phyloP scores from a whole-genome alignment of 192 early-diverging fungal genomes.

The Umbelopsis sp. region DNA sequence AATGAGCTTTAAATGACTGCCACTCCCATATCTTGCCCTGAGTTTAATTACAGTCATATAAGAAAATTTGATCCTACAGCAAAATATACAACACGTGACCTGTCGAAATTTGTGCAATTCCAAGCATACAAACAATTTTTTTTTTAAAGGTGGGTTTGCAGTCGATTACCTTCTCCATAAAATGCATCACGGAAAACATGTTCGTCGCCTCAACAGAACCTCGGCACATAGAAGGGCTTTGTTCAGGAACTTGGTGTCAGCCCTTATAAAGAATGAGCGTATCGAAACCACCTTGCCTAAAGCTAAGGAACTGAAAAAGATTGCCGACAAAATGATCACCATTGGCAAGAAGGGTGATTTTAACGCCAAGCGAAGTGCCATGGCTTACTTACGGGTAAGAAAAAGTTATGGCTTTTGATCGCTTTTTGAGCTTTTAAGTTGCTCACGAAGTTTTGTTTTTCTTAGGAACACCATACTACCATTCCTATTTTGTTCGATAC shows the following conservation, averaged over 20 bases:
- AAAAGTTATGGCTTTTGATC: too few species aligned
- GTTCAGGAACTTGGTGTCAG: conserved; percentile 82
- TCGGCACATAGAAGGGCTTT: conserved; percentile 73
- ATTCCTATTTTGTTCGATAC: conserved; percentile 83
- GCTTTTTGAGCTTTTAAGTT: neutral
- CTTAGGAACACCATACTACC: conserved; percentile 66
- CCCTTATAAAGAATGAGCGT: conserved; percentile 85
- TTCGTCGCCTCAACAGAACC: conserved; percentile 64
- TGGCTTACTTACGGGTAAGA: conserved; percentile 56
- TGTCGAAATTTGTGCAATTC: too few species aligned
- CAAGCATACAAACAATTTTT: conserved; percentile 15
- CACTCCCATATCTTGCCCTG: too few species aligned
- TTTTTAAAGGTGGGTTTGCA: neutral
- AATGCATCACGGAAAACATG: conserved; percentile 66
- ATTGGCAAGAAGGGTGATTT: conserved; percentile 75
- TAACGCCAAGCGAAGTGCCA: conserved; percentile 62
- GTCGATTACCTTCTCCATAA: conserved; percentile 12
- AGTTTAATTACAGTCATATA: too few species aligned
- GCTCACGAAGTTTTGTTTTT: neutral
- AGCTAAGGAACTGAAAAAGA: conserved; percentile 85
- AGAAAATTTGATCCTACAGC: too few species aligned
- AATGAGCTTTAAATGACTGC: too few species aligned
- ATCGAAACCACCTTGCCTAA: conserved; percentile 93
- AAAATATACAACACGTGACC: too few species aligned
- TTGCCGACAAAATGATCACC: conserved; percentile 88